Evolutionary conservation across 2,329 filamentous ascomycete genomes (phyloP), one percentile per base, ranked within the genome.

Genomic region (Talaromyces albobiverticillius): DNA sequence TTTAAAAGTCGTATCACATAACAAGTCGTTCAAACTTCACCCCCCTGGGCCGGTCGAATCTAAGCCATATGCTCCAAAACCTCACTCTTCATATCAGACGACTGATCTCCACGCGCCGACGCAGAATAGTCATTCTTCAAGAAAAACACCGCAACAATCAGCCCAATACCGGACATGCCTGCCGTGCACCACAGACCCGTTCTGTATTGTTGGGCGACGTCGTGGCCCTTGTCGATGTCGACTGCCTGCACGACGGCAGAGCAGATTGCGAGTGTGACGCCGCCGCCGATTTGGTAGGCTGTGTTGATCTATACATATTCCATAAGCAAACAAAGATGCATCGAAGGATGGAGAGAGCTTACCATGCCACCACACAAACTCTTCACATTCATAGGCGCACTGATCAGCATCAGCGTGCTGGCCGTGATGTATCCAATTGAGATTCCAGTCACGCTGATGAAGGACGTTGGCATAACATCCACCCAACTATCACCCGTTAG

Each of bases 101-200:
- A 11, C 9, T 31, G 18, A 9, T 25, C 43, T 32, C 13, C 25
- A 20, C 43, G 43, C 43, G 43, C 29, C 8, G 32, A 36, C 10
- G 32, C 32, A 31, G 43, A 46, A n/a, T 11, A n/a, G 20, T 46
- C 43, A 18, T 20, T 46, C 46, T 49, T 49, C 18, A 49, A 23
- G 46, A 22, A 49, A n/a, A 49, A 49, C 31, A 49, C 29, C 29
- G 46, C 29, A n/a, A 38, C 31, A 13, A 31, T 34, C 7, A 76
- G 56, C 0, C 72, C 72, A 4, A 76, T 50, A 0, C 66, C 70
- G 2, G 72, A 73, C 9, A 76, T 60, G 1, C 69, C 73, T 8
- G 69, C 67, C 36, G 71, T 74, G 38, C 72, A 76, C 71, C 72
- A 75, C 8, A 75, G 59, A 0, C 73, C 73, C 0, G 69, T 75